A percentile compares a stretch with the other conserved stretches of the same genome.
phyloP scores from a whole-genome alignment of 129 eudicot species.

The Artemisia argyi region DNA sequence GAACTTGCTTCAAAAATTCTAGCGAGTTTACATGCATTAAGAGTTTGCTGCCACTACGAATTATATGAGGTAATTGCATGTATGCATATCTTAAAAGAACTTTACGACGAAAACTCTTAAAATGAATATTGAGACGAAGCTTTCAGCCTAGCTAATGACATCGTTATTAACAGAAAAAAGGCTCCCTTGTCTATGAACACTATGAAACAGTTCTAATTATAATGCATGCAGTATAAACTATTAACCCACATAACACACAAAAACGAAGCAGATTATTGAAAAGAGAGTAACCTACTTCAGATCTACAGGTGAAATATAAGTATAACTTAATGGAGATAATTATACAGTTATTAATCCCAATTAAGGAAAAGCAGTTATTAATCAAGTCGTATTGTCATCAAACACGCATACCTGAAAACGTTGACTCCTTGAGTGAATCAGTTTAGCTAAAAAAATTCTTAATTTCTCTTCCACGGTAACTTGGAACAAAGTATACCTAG shows the following conservation, averaged over 20 bases:
- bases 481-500: neutral
- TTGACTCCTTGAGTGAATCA: neutral
- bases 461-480: constrained; percentile 3
- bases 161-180: neutral
- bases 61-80: too few species aligned
- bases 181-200: neutral
- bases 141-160: constrained; percentile 18
- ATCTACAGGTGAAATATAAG: neutral
- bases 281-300: neutral
- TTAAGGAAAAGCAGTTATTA: neutral
- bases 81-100: too few species aligned
- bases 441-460: constrained; percentile 1
- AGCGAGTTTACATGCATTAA: neutral
- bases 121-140: neutral
- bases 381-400: neutral
- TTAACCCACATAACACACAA: neutral
- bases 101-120: neutral
- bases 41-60: neutral
- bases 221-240: constrained; percentile 2
- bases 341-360: neutral
- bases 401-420: neutral
- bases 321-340: neutral
- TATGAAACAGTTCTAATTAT: neutral
- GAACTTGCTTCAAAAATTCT: neutral
- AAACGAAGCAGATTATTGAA: neutral